Conservation (phyloP, 768 basidiomycete genomes). For the Hericium alpestre region DNA sequence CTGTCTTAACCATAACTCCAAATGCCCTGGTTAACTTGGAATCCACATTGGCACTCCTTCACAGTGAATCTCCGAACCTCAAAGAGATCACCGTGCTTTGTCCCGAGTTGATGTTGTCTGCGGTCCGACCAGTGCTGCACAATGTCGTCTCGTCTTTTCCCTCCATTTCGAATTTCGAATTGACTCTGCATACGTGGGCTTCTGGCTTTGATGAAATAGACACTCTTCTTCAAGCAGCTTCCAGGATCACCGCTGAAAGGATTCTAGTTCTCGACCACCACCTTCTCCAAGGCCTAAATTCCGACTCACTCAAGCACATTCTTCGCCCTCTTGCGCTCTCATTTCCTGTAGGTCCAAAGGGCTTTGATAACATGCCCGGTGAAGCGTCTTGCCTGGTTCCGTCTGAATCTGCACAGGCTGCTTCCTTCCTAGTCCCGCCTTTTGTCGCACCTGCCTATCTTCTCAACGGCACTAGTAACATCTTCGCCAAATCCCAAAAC, state of each 20-base stretch:
- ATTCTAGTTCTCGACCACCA: constrained; percentile 7
- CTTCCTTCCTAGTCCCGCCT: constrained; percentile 49
- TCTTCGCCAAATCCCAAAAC: constrained; percentile 4
- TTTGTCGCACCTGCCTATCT: constrained; percentile 35
- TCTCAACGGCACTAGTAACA: constrained; percentile 19
- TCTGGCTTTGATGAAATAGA: not conserved
- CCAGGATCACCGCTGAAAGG: constrained; percentile 3
- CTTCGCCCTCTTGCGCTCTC: constrained; percentile 8
- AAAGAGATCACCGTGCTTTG: constrained; percentile 9
- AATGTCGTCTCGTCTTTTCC: constrained; percentile 1
- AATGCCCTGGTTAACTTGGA: not conserved
- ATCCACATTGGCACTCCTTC: not conserved
- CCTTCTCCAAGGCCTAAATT: constrained; percentile 3
- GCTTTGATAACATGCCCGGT: constrained; percentile 1
- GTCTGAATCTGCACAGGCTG: constrained; percentile 25
- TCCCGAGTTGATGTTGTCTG: constrained; percentile 8
- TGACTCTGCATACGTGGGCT: constrained; percentile 6
- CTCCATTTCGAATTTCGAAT: not conserved
- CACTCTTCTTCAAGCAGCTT: constrained; percentile 3
- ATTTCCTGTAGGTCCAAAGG: constrained; percentile 10
- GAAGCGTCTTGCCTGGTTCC: constrained; percentile 16
- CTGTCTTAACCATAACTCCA: not conserved
- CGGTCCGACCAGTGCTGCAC: constrained; percentile 4
- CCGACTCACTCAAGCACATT: not conserved
- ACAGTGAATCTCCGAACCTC: not conserved